Evolutionary conservation across 148 eudicot genomes (phyloP).

Genomic region (Fagopyrum tataricum): DNA sequence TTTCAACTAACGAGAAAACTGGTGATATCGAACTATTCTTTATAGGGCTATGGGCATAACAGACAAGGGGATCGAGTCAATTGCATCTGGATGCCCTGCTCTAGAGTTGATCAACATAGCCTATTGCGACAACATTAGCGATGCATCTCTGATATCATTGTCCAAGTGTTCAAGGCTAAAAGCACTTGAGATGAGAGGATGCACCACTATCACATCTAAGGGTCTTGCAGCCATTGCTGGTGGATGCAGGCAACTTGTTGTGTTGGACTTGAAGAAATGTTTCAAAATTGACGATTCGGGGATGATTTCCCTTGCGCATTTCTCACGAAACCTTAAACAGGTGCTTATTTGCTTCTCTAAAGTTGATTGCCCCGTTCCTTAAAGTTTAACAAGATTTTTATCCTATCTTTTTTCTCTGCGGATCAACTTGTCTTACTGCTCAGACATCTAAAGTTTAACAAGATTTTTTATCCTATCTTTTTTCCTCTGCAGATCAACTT

Average conservation of each 20-base stretch:
- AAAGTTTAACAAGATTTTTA: neutral
- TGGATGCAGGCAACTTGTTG: slow-evolving; percentile 59
- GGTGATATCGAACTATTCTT: neutral
- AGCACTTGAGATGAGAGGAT: slow-evolving; percentile 69
- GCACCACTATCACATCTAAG: slow-evolving; percentile 51
- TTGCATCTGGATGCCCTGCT: slow-evolving; percentile 52
- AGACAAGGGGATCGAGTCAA: slow-evolving; percentile 50
- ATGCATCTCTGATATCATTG: slow-evolving; percentile 45
- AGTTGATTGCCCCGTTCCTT: neutral
- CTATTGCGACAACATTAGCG: slow-evolving; percentile 52
- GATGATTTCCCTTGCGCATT: slow-evolving; percentile 66
- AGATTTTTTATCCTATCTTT: neutral
- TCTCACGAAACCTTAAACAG: slow-evolving; percentile 67
- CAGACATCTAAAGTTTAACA: slow-evolving; percentile 27
- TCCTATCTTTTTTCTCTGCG: slow-evolving; percentile 21
- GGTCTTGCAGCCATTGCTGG: slow-evolving; percentile 61
- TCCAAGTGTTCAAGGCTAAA: slow-evolving; percentile 57
- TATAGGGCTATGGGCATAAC: slow-evolving; percentile 61
- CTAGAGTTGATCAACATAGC: slow-evolving; percentile 62
- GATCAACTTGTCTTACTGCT: slow-evolving; percentile 78
- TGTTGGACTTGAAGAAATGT: slow-evolving; percentile 76
- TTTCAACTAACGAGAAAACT: too few relatives aligned
- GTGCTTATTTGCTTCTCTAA: slow-evolving; percentile 20
- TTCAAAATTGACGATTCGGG: slow-evolving; percentile 50
- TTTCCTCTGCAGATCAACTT: slow-evolving; percentile 70